These are phyloP conservation scores for Alternaria alternata DNA, from an alignment of 2,329 filamentous ascomycete species.

Conservation along the genomic window DNA sequence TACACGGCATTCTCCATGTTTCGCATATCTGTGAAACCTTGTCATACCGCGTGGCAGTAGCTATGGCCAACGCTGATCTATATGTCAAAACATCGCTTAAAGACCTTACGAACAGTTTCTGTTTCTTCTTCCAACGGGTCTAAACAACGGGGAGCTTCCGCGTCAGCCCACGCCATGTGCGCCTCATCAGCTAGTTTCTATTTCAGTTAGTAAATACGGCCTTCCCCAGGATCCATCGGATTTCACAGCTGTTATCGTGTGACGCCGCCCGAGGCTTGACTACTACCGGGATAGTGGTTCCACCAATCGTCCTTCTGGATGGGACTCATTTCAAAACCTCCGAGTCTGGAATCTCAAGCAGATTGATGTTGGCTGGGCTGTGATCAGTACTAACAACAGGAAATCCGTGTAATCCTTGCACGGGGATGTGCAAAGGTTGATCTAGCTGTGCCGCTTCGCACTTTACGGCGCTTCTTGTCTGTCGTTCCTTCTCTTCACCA, in stretches of 20 bases:
- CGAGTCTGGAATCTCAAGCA: slow-evolving; percentile 28
- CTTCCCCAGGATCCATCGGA: slow-evolving; percentile 33
- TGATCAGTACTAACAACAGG: slow-evolving; percentile 17
- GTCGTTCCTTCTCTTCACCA: slow-evolving; percentile 11
- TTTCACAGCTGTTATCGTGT: slow-evolving; percentile 24
- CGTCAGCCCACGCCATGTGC: slow-evolving; percentile 3
- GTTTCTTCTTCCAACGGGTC: not conserved
- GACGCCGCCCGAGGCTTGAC: slow-evolving; percentile 24
- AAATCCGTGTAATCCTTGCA: slow-evolving; percentile 30
- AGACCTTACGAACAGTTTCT: not conserved
- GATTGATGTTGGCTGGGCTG: slow-evolving; percentile 25
- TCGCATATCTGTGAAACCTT: slow-evolving; percentile 1
- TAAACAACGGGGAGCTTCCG: slow-evolving; percentile 10
- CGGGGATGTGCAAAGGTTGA: slow-evolving; percentile 16
- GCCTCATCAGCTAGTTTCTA: slow-evolving; percentile 14
- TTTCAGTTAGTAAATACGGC: slow-evolving; percentile 27
- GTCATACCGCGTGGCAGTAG: slow-evolving; percentile 5
- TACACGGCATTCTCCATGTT: not conserved
- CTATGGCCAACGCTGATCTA: slow-evolving; percentile 3
- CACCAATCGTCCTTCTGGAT: slow-evolving; percentile 35
- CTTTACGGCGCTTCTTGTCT: slow-evolving; percentile 16
- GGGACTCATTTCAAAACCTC: slow-evolving; percentile 26
- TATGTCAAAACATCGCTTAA: slow-evolving; percentile 9
- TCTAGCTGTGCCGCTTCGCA: slow-evolving; percentile 18
- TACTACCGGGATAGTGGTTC: slow-evolving; percentile 29